These are phyloP conservation scores for Firmiana major DNA, from an alignment of 345 rosid species.

Conservation along the genomic window DNA sequence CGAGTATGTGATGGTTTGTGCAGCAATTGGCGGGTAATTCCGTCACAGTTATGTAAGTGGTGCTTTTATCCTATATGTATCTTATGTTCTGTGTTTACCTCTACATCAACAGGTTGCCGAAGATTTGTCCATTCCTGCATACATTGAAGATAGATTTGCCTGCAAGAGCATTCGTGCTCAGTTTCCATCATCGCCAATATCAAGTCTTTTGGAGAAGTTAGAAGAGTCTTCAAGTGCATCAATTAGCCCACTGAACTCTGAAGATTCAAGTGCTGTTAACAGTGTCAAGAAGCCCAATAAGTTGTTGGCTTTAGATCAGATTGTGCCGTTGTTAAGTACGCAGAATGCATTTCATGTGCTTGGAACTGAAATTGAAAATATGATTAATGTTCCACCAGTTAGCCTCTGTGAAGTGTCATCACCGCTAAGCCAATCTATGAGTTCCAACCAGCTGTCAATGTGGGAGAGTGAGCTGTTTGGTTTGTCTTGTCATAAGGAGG, in stretches of 20 bases:
- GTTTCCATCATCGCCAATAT: slow-evolving; percentile 8
- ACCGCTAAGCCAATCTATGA: slow-evolving; percentile 16
- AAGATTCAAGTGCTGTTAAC: slow-evolving; percentile 12
- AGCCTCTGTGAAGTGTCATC: slow-evolving; percentile 21
- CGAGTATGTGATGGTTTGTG: not conserved
- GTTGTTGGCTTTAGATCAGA: slow-evolving; percentile 14
- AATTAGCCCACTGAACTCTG: slow-evolving; percentile 13
- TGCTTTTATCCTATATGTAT: not conserved
- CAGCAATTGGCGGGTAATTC: not conserved
- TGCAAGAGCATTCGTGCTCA: slow-evolving; percentile 22
- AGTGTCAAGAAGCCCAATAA: slow-evolving; percentile 15
- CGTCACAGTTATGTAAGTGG: not conserved
- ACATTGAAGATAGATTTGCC: slow-evolving; percentile 33
- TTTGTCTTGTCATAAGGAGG: slow-evolving; percentile 35
- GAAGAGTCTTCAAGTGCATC: slow-evolving; percentile 25
- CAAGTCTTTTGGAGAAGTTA: slow-evolving; percentile 18
- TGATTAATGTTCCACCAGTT: not conserved
- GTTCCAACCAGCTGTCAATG: slow-evolving; percentile 22
- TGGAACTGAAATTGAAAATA: slow-evolving; percentile 12
- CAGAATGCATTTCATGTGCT: slow-evolving; percentile 4
- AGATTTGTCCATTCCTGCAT: slow-evolving; percentile 30
- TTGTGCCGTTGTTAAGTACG: slow-evolving; percentile 10
- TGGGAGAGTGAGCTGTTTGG: slow-evolving; percentile 20
- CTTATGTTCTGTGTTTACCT: not conserved
- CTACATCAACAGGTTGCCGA: slow-evolving; percentile 45